Evolutionary conservation across 441 rosid genomes (phyloP), one percentile per base, ranked within the genome.

Genomic region (Gossypium gossypioides): DNA sequence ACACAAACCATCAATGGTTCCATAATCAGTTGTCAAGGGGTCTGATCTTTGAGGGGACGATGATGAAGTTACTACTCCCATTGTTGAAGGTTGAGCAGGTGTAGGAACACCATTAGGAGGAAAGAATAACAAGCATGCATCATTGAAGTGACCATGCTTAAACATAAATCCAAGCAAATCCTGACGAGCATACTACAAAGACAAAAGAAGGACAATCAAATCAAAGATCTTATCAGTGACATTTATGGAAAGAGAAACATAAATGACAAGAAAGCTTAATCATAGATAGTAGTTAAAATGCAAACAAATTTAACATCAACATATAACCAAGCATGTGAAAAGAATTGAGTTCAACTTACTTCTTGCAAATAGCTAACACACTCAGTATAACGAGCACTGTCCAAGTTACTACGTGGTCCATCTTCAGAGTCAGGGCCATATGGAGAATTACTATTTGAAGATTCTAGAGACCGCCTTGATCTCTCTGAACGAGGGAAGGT

Each of bases 401-500:
- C 99, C 80, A 95, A 80, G 83, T 95, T 92, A 87, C 97, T 92
- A 69, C 90, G 92, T 60, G 98, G 98, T 50, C 89, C 97, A 78
- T 86, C 98, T 65, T 91, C 97, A 74, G 75, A 87, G 73, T 80
- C 87, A 68, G 86, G 78, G 74, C 84, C 84, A 22, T 76, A 71
- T 18, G 81, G 69, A 60, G 93, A 84, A 74, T 80, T 85, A 75
- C 80, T 84, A 56, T 81, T 85, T 73, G 87, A 71, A 55, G 88
- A 86, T 80, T 85, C 94, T 73, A 81, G 84, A 71, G 78, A 90
- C 57, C 84, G 84, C 78, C 98, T 86, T 64, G 95, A 91, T 83
- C 91, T 85, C 84, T 95, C 99, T 59, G 98, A 88, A 52, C 98
- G 97, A 62, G 99, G 99, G 76, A 91, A 92, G 59, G 98, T 95